A percentile compares a stretch with the other conserved stretches of the same genome.
phyloP scores from a whole-genome alignment of 345 rosid genomes.

The Cardamine occulta region DNA sequence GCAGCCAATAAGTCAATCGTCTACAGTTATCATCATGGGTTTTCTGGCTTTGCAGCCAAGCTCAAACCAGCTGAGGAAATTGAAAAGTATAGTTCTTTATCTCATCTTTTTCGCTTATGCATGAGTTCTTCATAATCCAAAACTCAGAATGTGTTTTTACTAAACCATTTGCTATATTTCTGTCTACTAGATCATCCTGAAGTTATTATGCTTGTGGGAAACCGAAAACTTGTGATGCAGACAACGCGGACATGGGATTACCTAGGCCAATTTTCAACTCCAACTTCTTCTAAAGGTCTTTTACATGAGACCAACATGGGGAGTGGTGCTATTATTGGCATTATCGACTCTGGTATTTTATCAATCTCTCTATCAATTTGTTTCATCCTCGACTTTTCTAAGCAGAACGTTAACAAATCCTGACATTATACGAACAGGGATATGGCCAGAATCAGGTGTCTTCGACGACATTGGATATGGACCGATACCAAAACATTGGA shows the following conservation, averaged over 20 bases:
- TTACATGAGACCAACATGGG: slow-evolving; percentile 41
- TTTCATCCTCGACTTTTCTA: not conserved
- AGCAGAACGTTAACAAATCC: slow-evolving; percentile 5
- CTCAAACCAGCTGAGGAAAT: slow-evolving; percentile 46
- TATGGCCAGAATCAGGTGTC: slow-evolving; percentile 45
- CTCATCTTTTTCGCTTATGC: slow-evolving; percentile 7
- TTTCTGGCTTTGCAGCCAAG: slow-evolving; percentile 66
- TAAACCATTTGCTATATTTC: not conserved
- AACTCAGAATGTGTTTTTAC: not conserved
- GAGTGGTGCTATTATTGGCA: slow-evolving; percentile 40
- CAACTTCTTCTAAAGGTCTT: slow-evolving; percentile 31
- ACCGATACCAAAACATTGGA: slow-evolving; percentile 54
- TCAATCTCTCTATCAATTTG: not conserved
- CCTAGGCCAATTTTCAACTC: slow-evolving; percentile 43
- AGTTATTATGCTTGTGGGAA: slow-evolving; percentile 42
- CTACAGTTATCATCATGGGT: slow-evolving; percentile 52
- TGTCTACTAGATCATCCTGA: slow-evolving; percentile 42
- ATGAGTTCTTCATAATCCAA: slow-evolving; percentile 6
- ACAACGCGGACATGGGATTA: slow-evolving; percentile 57
- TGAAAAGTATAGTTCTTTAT: slow-evolving; percentile 30
- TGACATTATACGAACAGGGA: slow-evolving; percentile 12
- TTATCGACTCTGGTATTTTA: slow-evolving; percentile 44
- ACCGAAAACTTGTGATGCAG: slow-evolving; percentile 45
- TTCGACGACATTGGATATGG: slow-evolving; percentile 51
- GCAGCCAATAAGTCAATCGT: slow-evolving; percentile 50